phyloP scores from a whole-genome alignment of 768 basidiomycete genomes.

The Tylopilus cervinicoccineus region DNA sequence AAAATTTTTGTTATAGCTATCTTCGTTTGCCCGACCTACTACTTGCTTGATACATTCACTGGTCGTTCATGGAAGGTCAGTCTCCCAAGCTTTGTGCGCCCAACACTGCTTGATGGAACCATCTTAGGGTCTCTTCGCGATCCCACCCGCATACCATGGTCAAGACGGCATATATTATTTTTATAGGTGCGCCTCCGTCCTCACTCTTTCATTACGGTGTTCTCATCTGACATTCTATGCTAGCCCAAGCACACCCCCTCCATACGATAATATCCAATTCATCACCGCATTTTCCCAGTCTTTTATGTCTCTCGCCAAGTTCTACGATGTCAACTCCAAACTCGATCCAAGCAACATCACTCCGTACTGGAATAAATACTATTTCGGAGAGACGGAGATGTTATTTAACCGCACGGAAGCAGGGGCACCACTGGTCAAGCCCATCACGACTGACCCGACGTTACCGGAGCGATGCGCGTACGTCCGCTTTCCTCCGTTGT shows the following conservation, averaged over 20 bases:
- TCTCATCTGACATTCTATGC: background rate
- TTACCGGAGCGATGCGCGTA: slow-evolving; percentile 12
- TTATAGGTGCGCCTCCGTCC: slow-evolving; percentile 14
- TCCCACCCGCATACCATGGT: slow-evolving; percentile 30
- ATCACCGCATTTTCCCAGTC: slow-evolving; percentile 24
- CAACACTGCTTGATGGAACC: background rate
- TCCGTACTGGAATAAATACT: slow-evolving; percentile 11
- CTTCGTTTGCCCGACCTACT: slow-evolving; percentile 35
- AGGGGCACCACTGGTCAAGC: background rate
- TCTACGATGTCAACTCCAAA: slow-evolving; percentile 21
- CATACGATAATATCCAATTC: slow-evolving; percentile 28
- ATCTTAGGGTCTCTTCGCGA: slow-evolving; percentile 28
- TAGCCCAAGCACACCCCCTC: slow-evolving; percentile 4
- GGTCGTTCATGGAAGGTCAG: slow-evolving; percentile 33
- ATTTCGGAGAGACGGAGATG: slow-evolving; percentile 10
- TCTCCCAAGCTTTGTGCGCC: slow-evolving; percentile 17
- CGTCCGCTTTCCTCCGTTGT: background rate
- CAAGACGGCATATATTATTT: slow-evolving; percentile 41
- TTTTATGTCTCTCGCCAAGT: slow-evolving; percentile 23
- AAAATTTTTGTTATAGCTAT: slow-evolving; percentile 23
- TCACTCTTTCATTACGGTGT: too few species aligned
- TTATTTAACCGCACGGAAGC: slow-evolving; percentile 11
- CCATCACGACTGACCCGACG: background rate
- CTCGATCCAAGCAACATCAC: slow-evolving; percentile 16
- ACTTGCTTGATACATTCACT: slow-evolving; percentile 27